Conservation (phyloP, 192 early-diverging fungal species). For the Mycoemilia scoparia region DNA sequence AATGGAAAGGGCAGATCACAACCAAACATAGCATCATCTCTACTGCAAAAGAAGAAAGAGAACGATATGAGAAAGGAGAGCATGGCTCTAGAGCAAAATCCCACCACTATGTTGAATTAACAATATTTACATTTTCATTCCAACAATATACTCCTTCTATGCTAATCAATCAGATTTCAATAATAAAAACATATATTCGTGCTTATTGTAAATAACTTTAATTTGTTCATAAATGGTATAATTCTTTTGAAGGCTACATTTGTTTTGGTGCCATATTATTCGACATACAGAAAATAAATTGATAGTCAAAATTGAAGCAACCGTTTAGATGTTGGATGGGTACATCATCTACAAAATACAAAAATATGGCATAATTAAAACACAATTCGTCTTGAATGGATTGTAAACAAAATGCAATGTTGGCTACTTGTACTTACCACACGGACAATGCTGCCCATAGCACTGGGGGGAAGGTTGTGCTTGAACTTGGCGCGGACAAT, state of each 20-base stretch:
- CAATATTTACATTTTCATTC: too few relatives aligned
- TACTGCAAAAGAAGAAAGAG: too few relatives aligned
- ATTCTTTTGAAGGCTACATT: constrained; percentile 1
- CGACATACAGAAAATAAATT: constrained; percentile 1
- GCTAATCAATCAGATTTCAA: too few relatives aligned
- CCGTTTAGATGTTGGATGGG: constrained; percentile 60
- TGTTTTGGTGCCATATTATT: too few relatives aligned
- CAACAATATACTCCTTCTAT: too few relatives aligned
- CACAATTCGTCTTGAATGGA: background rate
- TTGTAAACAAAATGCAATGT: background rate
- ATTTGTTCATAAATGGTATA: too few relatives aligned
- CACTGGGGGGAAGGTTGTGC: constrained; percentile 88
- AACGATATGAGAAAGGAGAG: too few relatives aligned
- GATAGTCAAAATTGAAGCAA: constrained; percentile 1
- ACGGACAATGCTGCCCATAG: constrained; percentile 81
- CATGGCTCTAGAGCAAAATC: too few relatives aligned
- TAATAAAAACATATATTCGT: too few relatives aligned
- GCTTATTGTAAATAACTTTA: too few relatives aligned
- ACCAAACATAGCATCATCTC: too few relatives aligned
- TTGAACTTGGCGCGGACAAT: constrained; percentile 94
- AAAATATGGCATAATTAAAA: background rate
- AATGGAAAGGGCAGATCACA: constrained; percentile 22
- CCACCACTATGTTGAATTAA: too few relatives aligned
- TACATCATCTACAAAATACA: constrained; percentile 63
- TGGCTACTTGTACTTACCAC: constrained; percentile 38